These are phyloP conservation scores for Trametes punicea DNA, from an alignment of 768 basidiomycete genomes.

Conservation along the genomic window DNA sequence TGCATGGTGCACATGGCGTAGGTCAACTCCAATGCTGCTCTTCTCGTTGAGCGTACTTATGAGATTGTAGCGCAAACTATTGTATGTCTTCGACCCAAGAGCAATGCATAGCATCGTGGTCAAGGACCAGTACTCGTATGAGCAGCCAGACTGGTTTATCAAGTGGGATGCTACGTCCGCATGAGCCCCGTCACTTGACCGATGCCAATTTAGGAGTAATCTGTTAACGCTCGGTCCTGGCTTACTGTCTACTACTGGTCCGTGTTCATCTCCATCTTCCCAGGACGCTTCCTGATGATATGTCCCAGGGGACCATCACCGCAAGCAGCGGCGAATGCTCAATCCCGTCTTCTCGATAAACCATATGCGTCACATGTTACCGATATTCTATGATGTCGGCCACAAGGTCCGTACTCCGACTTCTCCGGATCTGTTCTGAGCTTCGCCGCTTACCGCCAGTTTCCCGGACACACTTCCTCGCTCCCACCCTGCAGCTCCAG, in stretches of 20 bases:
- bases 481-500: slow-evolving; percentile 14
- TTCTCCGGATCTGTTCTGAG: background rate
- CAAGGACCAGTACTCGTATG: slow-evolving; percentile 48
- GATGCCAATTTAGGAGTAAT: slow-evolving; percentile 17
- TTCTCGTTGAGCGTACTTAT: background rate
- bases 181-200: background rate
- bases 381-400: slow-evolving; percentile 25
- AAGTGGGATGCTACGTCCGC: slow-evolving; percentile 34
- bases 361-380: slow-evolving; percentile 27
- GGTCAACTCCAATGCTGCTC: background rate
- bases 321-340: slow-evolving; percentile 29
- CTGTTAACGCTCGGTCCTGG: slow-evolving; percentile 18
- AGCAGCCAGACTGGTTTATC: slow-evolving; percentile 44
- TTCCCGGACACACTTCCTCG: background rate
- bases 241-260: slow-evolving; percentile 19
- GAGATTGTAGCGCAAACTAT: slow-evolving; percentile 7
- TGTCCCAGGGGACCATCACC: slow-evolving; percentile 23
- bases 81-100: slow-evolving; percentile 45
- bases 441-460: slow-evolving; percentile 5
- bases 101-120: slow-evolving; percentile 47
- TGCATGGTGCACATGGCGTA: slow-evolving; percentile 15
- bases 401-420: slow-evolving; percentile 21
- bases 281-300: background rate
- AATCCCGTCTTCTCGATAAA: slow-evolving; percentile 27
- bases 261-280: background rate